Evolutionary conservation across 768 basidiomycete genomes (phyloP).

Genomic region (Tricholoma furcatifolium): DNA sequence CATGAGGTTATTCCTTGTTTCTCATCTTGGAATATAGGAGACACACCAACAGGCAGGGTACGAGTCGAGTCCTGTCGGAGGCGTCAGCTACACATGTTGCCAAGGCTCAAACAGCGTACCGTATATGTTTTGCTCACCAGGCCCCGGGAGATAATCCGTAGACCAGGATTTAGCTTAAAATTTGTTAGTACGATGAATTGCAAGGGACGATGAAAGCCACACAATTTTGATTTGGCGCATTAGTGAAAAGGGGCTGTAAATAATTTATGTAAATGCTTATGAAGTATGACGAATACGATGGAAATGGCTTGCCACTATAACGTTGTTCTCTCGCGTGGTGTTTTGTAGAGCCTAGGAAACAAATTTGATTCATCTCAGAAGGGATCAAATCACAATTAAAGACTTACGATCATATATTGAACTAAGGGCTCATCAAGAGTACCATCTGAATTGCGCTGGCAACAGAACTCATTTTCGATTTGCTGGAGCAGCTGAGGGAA

Average conservation of each 20-base stretch:
- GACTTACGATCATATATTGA: conserved; percentile 9
- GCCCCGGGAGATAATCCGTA: conserved; percentile 7
- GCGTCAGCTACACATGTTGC: too few relatives aligned
- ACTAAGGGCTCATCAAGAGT: conserved; percentile 4
- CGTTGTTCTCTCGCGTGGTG: conserved; percentile 7
- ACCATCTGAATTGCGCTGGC: conserved; percentile 4
- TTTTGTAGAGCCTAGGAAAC: conserved; percentile 5
- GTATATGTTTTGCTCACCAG: conserved; percentile 6
- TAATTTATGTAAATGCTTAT: not conserved
- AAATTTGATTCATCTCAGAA: not conserved
- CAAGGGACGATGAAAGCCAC: not conserved
- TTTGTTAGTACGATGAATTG: not conserved
- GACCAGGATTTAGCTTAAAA: conserved; percentile 6
- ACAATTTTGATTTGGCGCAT: conserved; percentile 11
- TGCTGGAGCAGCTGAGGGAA: conserved; percentile 5
- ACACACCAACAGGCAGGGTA: conserved; percentile 8
- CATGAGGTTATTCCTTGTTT: not conserved
- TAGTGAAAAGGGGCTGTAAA: conserved; percentile 8
- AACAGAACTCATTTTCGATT: conserved; percentile 11
- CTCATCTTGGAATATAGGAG: not conserved
- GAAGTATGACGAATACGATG: not conserved
- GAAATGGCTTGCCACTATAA: conserved; percentile 3
- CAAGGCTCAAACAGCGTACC: not conserved
- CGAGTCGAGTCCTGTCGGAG: conserved; percentile 1
- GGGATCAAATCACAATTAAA: too few relatives aligned